Base-by-base conservation (phyloP, 2,329 filamentous ascomycete genomes). In the Cladosporium cucumerinum region DNA sequence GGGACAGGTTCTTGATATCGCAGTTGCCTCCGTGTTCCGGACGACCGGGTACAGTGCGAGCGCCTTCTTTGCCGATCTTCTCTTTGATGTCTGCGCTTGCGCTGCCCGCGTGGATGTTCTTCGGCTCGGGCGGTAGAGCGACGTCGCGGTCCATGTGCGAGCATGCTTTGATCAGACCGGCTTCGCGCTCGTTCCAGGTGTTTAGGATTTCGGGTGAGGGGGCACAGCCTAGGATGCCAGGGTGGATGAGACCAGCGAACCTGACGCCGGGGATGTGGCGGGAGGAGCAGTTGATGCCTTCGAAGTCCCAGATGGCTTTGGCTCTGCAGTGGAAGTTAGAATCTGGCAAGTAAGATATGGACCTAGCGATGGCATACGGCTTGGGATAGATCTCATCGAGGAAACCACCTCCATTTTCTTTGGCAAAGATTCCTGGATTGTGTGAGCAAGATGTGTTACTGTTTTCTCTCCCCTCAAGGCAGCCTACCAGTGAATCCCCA, bases 1-100 rank as follows among this genome's bases (percentile, higher is more conserved):
- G 82, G 1, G 86, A 89, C 32, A 96, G 82, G 72, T 95, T 95
- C 80, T 96, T 96, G 77, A 96, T 95, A 70, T 97, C 92, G 74
- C 92, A 95, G 72, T 96, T 96, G 0, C 93, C 93, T 16, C 93
- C 93, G 71, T 96, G 90, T 72, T 96, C 92, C 0, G 92, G 92
- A 0, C 92, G 82, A 2, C 93, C 86, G 59, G 93, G 93, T 57
- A 97, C 89, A 0, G 93, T 97, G 43, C 93, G 80, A 0, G 93
- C 93, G 39, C 61, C 93, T 73, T 97, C 92, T 12, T 78, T 82
- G 0, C 86, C 91, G 25, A 97, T 84, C 73, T 87, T 91, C 46
- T 84, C 83, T 69, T 85, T 88, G 32, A 91, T 73, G 0, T 82
- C 81, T 0, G 81, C 78, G 16, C 62, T 66, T 0, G 89, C 89